Conservation (phyloP, 768 basidiomycete genomes). For the Panellus pusillus region DNA sequence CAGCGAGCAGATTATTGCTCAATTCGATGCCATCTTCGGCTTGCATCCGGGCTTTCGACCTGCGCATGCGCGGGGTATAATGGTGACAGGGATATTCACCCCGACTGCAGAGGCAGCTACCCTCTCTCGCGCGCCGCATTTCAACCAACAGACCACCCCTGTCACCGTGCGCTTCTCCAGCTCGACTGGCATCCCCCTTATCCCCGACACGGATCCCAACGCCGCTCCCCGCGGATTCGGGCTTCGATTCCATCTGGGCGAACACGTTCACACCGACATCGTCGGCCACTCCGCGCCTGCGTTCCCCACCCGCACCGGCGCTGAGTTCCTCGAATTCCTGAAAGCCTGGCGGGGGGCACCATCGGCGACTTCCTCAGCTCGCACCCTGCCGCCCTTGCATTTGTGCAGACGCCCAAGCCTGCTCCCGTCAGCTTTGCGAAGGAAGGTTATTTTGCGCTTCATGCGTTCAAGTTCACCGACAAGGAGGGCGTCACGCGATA, state of each 20-base stretch:
- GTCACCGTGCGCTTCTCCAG: conserved; percentile 23
- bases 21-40: conserved; percentile 21
- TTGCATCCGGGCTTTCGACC: conserved; percentile 21
- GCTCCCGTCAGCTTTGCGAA: conserved; percentile 17
- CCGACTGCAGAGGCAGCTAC: conserved; percentile 18
- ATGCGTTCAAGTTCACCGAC: conserved; percentile 24
- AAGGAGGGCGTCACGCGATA: conserved; percentile 12
- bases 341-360: conserved; percentile 21
- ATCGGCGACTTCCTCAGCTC: conserved; percentile 17
- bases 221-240: conserved; percentile 23
- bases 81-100: conserved; percentile 18
- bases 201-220: conserved; percentile 23
- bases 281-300: conserved; percentile 18
- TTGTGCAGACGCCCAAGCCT: conserved; percentile 24
- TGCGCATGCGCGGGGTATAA: conserved; percentile 21
- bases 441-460: conserved; percentile 21
- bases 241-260: conserved; percentile 20
- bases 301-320: conserved; percentile 21
- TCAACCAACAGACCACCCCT: conserved; percentile 16
- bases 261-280: conserved; percentile 24
- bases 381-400: conserved; percentile 20
- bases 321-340: conserved; percentile 22
- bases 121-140: conserved; percentile 22
- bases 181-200: conserved; percentile 20
- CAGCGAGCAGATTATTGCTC: conserved; percentile 8